These are phyloP conservation scores for Xylaria castorea DNA, from an alignment of 495 filamentous ascomycete species.

Conservation along the genomic window DNA sequence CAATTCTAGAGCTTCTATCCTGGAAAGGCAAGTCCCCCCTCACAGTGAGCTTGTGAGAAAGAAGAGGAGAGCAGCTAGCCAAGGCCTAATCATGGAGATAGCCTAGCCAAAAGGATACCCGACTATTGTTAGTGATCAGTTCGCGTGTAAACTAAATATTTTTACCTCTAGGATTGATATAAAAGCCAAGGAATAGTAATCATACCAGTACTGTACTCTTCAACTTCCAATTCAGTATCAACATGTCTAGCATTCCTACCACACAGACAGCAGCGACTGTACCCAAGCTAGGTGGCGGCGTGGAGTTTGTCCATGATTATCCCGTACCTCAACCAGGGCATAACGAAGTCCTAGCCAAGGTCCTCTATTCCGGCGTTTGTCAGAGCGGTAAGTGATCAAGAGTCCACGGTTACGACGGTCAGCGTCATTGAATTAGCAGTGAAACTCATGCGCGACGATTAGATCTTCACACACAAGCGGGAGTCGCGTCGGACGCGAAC, in stretches of 20 bases:
- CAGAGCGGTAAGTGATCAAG: slow-evolving; percentile 49
- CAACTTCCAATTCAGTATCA: not conserved
- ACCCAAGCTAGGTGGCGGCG: slow-evolving; percentile 49
- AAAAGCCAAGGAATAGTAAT: not conserved
- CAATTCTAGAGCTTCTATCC: not conserved
- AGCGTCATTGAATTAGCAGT: not conserved
- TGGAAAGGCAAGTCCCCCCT: slow-evolving; percentile 4
- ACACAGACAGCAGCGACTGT: slow-evolving; percentile 58
- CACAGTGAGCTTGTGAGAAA: not conserved
- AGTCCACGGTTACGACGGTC: not conserved
- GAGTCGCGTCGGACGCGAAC: slow-evolving; percentile 51
- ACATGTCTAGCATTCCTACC: slow-evolving; percentile 41
- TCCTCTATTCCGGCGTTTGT: slow-evolving; percentile 58
- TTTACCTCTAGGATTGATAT: not conserved
- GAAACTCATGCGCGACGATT: not conserved
- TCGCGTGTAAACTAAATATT: not conserved
- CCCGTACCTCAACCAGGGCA: slow-evolving; percentile 51
- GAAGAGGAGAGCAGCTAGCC: not conserved
- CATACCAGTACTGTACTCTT: not conserved
- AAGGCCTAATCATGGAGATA: not conserved
- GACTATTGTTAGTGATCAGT: not conserved
- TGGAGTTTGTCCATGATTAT: slow-evolving; percentile 55
- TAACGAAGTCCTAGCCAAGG: slow-evolving; percentile 58
- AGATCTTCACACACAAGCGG: slow-evolving; percentile 58
- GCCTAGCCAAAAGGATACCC: not conserved